Evolutionary conservation across 1,284 basidiomycete species (phyloP), one percentile per base, ranked within the genome.

Genomic region (Ustilago xerochloae): DNA sequence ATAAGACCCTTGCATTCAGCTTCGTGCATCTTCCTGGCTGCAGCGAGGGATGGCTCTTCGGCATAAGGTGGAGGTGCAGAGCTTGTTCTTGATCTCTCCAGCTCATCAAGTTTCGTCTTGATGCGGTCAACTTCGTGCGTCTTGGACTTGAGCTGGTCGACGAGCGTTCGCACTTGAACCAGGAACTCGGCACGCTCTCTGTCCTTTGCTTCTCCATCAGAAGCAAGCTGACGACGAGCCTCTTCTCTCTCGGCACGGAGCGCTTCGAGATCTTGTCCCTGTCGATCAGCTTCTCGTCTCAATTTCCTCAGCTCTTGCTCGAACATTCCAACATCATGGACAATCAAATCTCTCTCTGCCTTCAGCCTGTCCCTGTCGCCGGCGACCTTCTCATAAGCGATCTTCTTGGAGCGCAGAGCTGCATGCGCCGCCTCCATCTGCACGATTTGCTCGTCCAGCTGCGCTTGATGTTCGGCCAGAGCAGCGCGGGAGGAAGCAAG

Each of bases 1-100:
- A 95, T 88, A 20, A 95, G 86, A 13, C 93, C 93, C 82, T 94
- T 93, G 86, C 91, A 92, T 84, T 95, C 93, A 66, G 89, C 89
- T 63, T 90, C 91, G 83, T 95, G 93, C 81, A 90, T 60, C 38
- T 57, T 58, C 18, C 68, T 51, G 6, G 59, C 54, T 2, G 61
- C 49, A 13, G 54, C 5, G 18, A 54, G 49, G 49, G 59, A 58
- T 36, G 65, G 63, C 13, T 63, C 51, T 29, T 63, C 57, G 9
- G 47, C 49, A 24, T 68, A 62, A 9, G 59, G 54, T 15, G 59
- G 58, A 2, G 71, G 64, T 12, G 50, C 45, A 7, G 29, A 28
- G 6, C 24, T 33, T 2, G 30, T 43, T 15, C 48, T 32, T 1
- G 56, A 57, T 7, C 43, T 57, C 26, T 74, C 71, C 12, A 65